Percentiles rank a stretch among this genome's conserved stretches.
These are phyloP conservation scores for Kuraishia molischiana DNA, from an alignment of 805 yeast species.

Conservation along the genomic window DNA sequence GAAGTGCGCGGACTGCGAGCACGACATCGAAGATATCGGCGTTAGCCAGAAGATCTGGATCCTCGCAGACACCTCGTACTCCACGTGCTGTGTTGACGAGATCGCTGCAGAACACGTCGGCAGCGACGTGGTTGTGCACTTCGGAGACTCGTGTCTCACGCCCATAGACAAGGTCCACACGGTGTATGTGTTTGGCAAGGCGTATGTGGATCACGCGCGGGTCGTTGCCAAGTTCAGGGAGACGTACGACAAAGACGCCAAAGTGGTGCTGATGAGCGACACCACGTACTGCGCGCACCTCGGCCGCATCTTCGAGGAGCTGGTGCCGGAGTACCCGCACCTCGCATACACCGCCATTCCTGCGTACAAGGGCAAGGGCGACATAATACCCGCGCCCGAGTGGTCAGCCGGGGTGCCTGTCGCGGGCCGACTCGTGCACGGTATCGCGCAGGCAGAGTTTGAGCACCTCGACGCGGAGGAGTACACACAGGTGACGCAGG, in stretches of 20 bases:
- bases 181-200: conserved; percentile 70
- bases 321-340: conserved; percentile 22
- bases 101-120: conserved; percentile 91
- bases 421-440: conserved; percentile 22
- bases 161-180: conserved; percentile 67
- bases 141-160: conserved; percentile 91
- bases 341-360: conserved; percentile 27
- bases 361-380: conserved; percentile 8
- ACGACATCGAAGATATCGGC: conserved; percentile 3
- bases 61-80: conserved; percentile 91
- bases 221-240: conserved; percentile 30
- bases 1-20: conserved; percentile 3
- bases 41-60: conserved; percentile 48
- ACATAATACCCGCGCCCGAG: neutral
- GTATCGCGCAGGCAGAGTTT: conserved; percentile 12
- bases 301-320: conserved; percentile 21
- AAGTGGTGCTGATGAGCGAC: conserved; percentile 64
- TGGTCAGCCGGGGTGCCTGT: conserved; percentile 7
- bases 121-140: conserved; percentile 81
- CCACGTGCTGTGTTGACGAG: conserved; percentile 93
- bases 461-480: conserved; percentile 16
- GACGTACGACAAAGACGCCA: conserved; percentile 29
- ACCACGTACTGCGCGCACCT: conserved; percentile 51
- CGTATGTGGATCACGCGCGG: conserved; percentile 34
- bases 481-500: conserved; percentile 22